These are phyloP conservation scores for Penicillium hordei DNA, from an alignment of 2,329 filamentous ascomycete genomes.

Conservation along the genomic window DNA sequence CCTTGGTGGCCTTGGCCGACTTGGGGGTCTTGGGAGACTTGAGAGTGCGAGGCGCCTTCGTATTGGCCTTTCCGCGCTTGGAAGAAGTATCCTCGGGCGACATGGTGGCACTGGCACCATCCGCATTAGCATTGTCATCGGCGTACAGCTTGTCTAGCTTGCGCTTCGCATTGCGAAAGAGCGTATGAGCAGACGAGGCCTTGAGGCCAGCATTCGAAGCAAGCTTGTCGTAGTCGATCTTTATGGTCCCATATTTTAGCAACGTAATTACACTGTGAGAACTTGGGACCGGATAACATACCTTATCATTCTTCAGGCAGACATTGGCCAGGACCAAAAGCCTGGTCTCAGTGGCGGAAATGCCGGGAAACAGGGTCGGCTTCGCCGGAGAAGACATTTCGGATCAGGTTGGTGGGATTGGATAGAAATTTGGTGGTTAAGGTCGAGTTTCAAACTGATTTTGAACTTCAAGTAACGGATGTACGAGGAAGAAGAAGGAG, in stretches of 20 bases:
- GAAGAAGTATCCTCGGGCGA: not conserved
- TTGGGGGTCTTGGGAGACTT: not conserved
- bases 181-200: not conserved
- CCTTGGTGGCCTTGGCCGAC: not conserved
- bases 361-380: not conserved
- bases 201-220: not conserved
- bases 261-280: not conserved
- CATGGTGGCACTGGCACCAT: not conserved
- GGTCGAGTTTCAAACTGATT: not conserved
- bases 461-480: not conserved
- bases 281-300: not conserved
- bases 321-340: not conserved
- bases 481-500: not conserved
- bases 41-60: not conserved
- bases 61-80: not conserved
- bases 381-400: not conserved
- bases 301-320: not conserved
- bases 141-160: not conserved
- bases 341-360: not conserved
- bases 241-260: not conserved
- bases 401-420: too few species aligned
- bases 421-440: not conserved
- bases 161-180: not conserved
- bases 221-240: constrained; percentile 5
- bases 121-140: not conserved